Base-by-base conservation (phyloP, 495 filamentous ascomycete genomes). In the Pyrenopolyporus hunteri region DNA sequence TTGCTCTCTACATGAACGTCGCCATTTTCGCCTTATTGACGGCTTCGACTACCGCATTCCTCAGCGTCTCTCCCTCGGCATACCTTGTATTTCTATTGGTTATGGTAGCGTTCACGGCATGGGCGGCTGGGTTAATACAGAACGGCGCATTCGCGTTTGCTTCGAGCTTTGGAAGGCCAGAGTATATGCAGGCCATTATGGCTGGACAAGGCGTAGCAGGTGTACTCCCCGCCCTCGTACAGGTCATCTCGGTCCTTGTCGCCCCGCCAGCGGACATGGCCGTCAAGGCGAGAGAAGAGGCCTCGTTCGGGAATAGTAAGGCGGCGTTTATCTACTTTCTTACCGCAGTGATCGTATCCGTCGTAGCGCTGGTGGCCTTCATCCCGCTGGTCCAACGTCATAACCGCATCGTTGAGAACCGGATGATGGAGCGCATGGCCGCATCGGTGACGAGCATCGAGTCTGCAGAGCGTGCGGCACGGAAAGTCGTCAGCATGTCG, bases 121-220 rank as follows among this genome's bases (percentile, higher is more conserved):
- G 88, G 62, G 92, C 90, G 0, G 85, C 92, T 0, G 95, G 89
- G 0, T 78, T 98, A 50, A 90, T 88, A 69, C 94, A 97, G 76
- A 98, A 98, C 71, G 94, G 95, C 42, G 85, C 93, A 28, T 98
- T 97, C 72, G 89, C 95, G 5, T 97, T 92, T 67, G 92, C 90
- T 8, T 83, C 91, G 6, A 87, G 88, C 22, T 97, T 96, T 62
- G 91, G 87, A 14, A 74, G 88, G 45, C 83, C 88, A 11, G 87
- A 91, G 64, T 98, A 97, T 75, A 97, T 89, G 44, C 93, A 97
- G 73, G 94, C 88, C 14, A 92, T 98, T 72, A 98, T 99, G 95
- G 86, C 86, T 19, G 94, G 94, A 6, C 94, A 99, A 72, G 95
- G 86, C 11, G 79, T 98, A 5, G 92, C 94, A 1, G 94, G 94